These are phyloP conservation scores for Trichoderma atroviride DNA, from an alignment of 2,329 filamentous ascomycete species.

Conservation along the genomic window DNA sequence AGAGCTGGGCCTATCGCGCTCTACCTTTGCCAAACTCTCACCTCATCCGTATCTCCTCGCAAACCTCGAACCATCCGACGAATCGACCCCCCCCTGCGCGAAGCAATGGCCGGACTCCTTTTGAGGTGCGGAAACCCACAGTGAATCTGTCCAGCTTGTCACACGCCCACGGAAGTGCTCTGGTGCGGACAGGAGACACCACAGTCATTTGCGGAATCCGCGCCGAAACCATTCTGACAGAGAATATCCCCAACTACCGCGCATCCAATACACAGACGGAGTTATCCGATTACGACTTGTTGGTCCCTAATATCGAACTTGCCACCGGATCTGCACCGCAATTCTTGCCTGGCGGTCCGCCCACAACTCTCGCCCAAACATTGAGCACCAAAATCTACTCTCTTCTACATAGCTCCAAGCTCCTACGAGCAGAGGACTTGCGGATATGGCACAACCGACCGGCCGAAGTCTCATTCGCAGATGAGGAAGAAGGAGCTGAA, in stretches of 20 bases:
- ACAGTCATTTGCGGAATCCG: constrained; percentile 93
- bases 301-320: constrained; percentile 93
- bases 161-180: constrained; percentile 86
- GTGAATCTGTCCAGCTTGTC: constrained; percentile 83
- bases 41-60: constrained; percentile 88
- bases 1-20: constrained; percentile 52
- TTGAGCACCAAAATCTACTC: constrained; percentile 79
- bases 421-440: constrained; percentile 70
- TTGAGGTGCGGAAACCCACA: constrained; percentile 70
- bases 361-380: constrained; percentile 77
- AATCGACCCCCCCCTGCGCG: constrained; percentile 58
- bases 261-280: constrained; percentile 48
- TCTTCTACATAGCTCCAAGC: constrained; percentile 69
- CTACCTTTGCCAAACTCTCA: constrained; percentile 86
- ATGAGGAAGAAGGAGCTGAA: constrained; percentile 48
- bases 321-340: constrained; percentile 87
- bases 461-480: constrained; percentile 50
- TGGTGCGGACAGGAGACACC: constrained; percentile 86
- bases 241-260: constrained; percentile 71
- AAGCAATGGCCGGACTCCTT: constrained; percentile 76
- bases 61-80: constrained; percentile 69
- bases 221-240: constrained; percentile 77
- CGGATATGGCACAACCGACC: constrained; percentile 69
- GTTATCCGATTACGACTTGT: constrained; percentile 66
- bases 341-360: constrained; percentile 82